A percentile compares a stretch with the other conserved stretches of the same genome.
phyloP scores from a whole-genome alignment of 306 rosid species.

The Dryas alaskensis region DNA sequence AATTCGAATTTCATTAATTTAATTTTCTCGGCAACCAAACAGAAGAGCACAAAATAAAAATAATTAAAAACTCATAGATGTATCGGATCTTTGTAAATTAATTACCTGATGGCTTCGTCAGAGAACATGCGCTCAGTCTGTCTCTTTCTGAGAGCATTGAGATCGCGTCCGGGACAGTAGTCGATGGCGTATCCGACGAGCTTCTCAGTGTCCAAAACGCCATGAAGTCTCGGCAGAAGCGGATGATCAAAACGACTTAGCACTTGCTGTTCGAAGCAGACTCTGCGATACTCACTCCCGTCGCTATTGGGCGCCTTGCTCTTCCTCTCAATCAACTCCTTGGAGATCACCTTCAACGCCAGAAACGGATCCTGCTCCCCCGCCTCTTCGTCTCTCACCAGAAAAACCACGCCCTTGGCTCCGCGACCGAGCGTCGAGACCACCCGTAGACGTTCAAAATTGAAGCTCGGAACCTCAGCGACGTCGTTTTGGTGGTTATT shows the following conservation, averaged over 20 bases:
- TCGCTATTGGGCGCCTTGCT: slow-evolving; percentile 16
- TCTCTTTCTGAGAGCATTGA: slow-evolving; percentile 53
- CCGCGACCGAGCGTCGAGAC: slow-evolving; percentile 87
- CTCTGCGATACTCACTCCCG: slow-evolving; percentile 45
- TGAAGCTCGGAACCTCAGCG: slow-evolving; percentile 21
- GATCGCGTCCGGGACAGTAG: slow-evolving; percentile 81
- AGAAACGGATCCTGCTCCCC: slow-evolving; percentile 25
- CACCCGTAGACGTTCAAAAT: slow-evolving; percentile 46
- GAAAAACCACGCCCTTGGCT: slow-evolving; percentile 87
- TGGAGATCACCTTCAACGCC: slow-evolving; percentile 75
- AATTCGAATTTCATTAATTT: neutral
- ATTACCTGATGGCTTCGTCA: slow-evolving; percentile 66
- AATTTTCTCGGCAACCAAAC: slow-evolving; percentile 1
- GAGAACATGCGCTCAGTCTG: slow-evolving; percentile 73
- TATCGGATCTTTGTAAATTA: no score
- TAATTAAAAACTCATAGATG: no score
- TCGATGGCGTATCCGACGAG: slow-evolving; percentile 65
- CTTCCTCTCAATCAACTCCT: slow-evolving; percentile 48
- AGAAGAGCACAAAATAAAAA: neutral
- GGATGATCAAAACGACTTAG: slow-evolving; percentile 66
- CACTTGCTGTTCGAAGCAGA: slow-evolving; percentile 68
- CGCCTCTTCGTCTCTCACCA: slow-evolving; percentile 27
- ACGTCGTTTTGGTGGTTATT: neutral
- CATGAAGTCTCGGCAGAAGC: slow-evolving; percentile 58
- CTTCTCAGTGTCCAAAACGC: slow-evolving; percentile 53